Evolutionary conservation across 2,329 filamentous ascomycete species (phyloP), one percentile per base, ranked within the genome.

Genomic region (Trichoderma sp.): DNA sequence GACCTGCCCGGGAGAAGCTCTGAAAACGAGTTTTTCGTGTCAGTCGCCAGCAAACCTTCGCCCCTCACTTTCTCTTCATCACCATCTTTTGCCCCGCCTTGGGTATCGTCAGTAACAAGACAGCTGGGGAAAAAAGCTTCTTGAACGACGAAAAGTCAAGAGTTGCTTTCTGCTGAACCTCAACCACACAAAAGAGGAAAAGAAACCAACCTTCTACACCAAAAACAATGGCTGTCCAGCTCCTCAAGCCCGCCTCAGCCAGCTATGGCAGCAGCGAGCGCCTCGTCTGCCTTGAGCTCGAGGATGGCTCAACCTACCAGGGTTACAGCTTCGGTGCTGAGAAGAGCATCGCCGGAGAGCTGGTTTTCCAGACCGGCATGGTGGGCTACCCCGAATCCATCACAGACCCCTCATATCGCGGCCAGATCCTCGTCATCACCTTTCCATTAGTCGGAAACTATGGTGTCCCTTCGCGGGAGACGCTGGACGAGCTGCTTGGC

Each of bases 331-430:
- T 99, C 81, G 96, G 96, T 83, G 95, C 95, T 74, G 88, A 93
- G 79, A 97, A 95, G 88, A 97, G 93, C 85, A 90, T 97, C 79
- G 93, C 95, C 76, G 96, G 96, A 82, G 96, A 99, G 87, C 88
- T 99, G 81, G 96, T 99, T 84, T 99, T 99, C 86, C 95, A 98
- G 88, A 99, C 96, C 72, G 96, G 96, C 83, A 97, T 98, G 95
- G 96, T 98, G 77, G 96, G 96, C 79, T 99, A 99, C 82, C 95
- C 96, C 55, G 96, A 99, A 86, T 97, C 92, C 62, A 88, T 96
- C 77, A 95, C 93, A 73, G 93, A 96, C 80, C 93, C 93, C 76
- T 95, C 93, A 64, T 95, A 96, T 83, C 91, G 92, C 64, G 93
- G 93, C 74, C 95, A 99, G 85, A 97, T 99, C 77, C 88, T 99